Percentiles rank a stretch among this genome's conserved stretches.
Conservation (phyloP, 2,329 filamentous ascomycete genomes). For the Arthrocladium fulminans region DNA sequence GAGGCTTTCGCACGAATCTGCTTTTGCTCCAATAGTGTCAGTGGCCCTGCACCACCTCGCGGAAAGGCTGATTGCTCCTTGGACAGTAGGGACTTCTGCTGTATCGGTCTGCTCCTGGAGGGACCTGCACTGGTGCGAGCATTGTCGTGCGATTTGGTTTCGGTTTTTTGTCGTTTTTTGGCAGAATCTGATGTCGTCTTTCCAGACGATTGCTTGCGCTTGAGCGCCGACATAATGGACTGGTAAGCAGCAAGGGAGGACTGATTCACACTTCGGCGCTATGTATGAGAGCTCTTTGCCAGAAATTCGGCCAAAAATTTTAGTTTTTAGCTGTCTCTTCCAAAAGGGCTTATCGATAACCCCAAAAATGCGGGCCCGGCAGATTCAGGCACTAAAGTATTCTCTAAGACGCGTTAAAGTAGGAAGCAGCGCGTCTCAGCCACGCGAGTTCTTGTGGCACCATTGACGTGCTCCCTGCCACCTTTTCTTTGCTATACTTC, state of each 20-base stretch:
- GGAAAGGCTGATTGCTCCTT: conserved; percentile 85
- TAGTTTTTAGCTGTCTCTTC: not conserved
- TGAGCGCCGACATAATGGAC: conserved; percentile 17
- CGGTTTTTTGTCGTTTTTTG: conserved; percentile 9
- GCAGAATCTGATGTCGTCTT: conserved; percentile 4
- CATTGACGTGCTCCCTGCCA: not conserved
- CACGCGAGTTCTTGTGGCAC: not conserved
- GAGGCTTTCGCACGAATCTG: conserved; percentile 92
- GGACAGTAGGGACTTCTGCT: conserved; percentile 18
- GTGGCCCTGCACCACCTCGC: conserved; percentile 77
- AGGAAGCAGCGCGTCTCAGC: not conserved
- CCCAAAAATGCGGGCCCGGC: not conserved
- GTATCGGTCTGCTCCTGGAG: conserved; percentile 1
- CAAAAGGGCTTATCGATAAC: conserved; percentile 5
- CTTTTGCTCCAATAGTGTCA: conserved; percentile 91
- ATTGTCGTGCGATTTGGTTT: conserved; percentile 7
- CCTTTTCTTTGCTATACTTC: not conserved
- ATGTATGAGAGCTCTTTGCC: not conserved
- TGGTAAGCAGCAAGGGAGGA: not conserved
- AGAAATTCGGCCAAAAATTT: not conserved
- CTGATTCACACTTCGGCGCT: not conserved
- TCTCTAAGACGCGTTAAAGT: not conserved
- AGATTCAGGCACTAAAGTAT: not conserved
- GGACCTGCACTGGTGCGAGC: not conserved
- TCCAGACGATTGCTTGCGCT: conserved; percentile 15